A percentile compares a stretch with the other conserved stretches of the same genome.
Evolutionary conservation across 768 basidiomycete species (phyloP).

Genomic region (Mycena venus): DNA sequence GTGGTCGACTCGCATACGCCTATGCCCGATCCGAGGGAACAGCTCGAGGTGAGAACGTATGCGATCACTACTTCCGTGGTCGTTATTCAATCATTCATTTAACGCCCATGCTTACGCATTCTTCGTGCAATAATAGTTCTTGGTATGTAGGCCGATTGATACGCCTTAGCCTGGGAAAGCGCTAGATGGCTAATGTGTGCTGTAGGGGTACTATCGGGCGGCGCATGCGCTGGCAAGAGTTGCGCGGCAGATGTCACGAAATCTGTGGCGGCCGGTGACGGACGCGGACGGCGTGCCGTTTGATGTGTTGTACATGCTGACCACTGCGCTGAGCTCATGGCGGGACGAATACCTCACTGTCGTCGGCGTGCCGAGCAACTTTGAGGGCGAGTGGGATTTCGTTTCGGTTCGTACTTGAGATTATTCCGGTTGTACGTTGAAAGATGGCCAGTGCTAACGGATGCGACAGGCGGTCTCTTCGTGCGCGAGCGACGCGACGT

Average conservation of each 20-base stretch:
- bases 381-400: constrained; percentile 92
- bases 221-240: constrained; percentile 88
- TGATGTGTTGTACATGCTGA: constrained; percentile 70
- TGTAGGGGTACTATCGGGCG: constrained; percentile 86
- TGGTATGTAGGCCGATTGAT: constrained; percentile 67
- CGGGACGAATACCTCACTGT: constrained; percentile 78
- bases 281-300: constrained; percentile 84
- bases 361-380: constrained; percentile 90
- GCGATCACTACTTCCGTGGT: neutral
- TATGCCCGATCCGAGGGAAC: constrained; percentile 79
- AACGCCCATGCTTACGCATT: constrained; percentile 12
- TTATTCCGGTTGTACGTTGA: neutral
- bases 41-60: constrained; percentile 72
- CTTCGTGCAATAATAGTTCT: constrained; percentile 67
- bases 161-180: constrained; percentile 20
- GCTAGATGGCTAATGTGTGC: constrained; percentile 17
- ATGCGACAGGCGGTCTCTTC: constrained; percentile 58
- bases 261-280: constrained; percentile 84
- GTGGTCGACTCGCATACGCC: constrained; percentile 58
- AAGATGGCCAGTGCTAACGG: neutral
- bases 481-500: constrained; percentile 90
- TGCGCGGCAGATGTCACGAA: constrained; percentile 84
- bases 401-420: constrained; percentile 61
- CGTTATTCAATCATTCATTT: constrained; percentile 1
- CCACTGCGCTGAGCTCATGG: constrained; percentile 76